Evolutionary conservation across 164 flowering plant genomes (phyloP).

Genomic region (Liquidambar formosana): DNA sequence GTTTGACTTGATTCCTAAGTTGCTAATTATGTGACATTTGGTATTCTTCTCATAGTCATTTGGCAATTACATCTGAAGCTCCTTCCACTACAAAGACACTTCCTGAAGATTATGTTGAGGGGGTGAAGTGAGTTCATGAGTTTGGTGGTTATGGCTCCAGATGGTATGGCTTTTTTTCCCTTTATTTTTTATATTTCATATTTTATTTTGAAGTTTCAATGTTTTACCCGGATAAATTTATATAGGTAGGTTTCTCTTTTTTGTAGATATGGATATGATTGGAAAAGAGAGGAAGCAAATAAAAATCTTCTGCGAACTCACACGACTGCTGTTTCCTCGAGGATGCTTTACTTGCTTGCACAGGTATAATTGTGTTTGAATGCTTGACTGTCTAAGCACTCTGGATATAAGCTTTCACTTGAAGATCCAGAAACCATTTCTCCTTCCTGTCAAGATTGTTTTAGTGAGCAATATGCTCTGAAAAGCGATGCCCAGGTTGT

Average conservation of each 20-base stretch:
- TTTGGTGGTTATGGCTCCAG: conserved; percentile 89
- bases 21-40: not conserved
- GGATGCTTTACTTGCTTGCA: conserved; percentile 89
- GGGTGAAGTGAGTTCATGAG: conserved; percentile 84
- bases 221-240: not conserved
- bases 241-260: conserved; percentile 5
- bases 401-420: no score
- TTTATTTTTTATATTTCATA: no score
- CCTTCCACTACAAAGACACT: conserved; percentile 75
- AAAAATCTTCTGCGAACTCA: conserved; percentile 93
- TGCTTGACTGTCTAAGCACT: conserved; percentile 1
- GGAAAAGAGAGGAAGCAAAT: conserved; percentile 94
- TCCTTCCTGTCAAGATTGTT: not conserved
- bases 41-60: conserved; percentile 14
- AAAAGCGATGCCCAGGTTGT: no score
- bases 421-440: not conserved
- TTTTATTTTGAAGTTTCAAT: no score
- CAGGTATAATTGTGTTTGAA: conserved; percentile 50
- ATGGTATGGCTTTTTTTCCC: conserved; percentile 53
- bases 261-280: conserved; percentile 77
- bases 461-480: not conserved
- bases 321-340: conserved; percentile 95
- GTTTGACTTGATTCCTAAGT: conserved; percentile 4
- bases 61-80: conserved; percentile 34
- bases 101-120: conserved; percentile 93